Percentiles rank a stretch among this genome's conserved stretches.
Evolutionary conservation across 139 green algal species (phyloP).

Genomic region (Haematococcus lacustris): DNA sequence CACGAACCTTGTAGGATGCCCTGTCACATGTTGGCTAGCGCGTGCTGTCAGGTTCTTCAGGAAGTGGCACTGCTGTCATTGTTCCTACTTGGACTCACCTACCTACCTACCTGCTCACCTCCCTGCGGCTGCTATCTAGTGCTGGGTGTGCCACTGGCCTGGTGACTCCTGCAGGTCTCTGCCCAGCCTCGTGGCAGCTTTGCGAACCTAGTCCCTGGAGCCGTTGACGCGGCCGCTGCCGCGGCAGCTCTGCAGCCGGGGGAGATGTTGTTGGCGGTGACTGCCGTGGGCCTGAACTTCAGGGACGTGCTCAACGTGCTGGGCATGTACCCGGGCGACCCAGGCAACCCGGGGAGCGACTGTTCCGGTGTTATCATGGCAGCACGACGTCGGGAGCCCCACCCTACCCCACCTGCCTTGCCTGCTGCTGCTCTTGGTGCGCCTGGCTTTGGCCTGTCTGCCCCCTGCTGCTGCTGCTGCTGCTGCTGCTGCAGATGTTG

Average conservation of each 20-base stretch:
- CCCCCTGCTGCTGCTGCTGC: constrained; percentile 42
- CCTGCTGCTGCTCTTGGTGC: constrained; percentile 68
- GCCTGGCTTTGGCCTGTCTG: constrained; percentile 60
- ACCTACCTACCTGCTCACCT: background rate
- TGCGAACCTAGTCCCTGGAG: constrained; percentile 19
- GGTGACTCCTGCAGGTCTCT: constrained; percentile 8
- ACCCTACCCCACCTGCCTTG: constrained; percentile 66
- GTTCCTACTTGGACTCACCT: background rate
- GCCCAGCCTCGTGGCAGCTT: constrained; percentile 25
- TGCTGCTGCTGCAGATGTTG: constrained; percentile 47
- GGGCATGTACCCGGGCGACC: constrained; percentile 58
- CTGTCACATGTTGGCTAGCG: background rate
- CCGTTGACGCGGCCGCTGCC: background rate
- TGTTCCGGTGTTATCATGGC: constrained; percentile 60
- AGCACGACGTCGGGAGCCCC: constrained; percentile 14
- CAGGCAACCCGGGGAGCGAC: constrained; percentile 48
- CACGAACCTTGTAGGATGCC: background rate
- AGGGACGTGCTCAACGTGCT: constrained; percentile 71
- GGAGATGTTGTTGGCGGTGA: constrained; percentile 52
- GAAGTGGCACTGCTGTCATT: background rate
- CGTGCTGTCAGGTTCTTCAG: background rate
- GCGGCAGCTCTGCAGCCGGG: background rate
- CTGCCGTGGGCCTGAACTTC: constrained; percentile 84
- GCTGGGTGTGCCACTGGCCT: background rate
- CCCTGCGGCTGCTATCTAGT: background rate